Conservation (phyloP, 2,329 filamentous ascomycete species). For the Canariomyces notabilis region DNA sequence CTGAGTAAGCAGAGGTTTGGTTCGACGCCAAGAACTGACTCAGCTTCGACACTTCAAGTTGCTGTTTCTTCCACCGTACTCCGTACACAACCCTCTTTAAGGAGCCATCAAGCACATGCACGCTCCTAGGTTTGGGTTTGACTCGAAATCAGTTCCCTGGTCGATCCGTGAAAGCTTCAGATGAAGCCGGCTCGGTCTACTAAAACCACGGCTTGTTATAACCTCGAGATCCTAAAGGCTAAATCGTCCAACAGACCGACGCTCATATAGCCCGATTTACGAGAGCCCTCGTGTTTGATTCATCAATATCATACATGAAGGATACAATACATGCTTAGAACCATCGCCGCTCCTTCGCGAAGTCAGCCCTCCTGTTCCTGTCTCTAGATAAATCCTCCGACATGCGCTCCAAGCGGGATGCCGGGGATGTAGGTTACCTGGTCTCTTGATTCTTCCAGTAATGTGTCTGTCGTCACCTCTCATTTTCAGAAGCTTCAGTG, state of each 20-base stretch:
- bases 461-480: background rate
- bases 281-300: too few species aligned
- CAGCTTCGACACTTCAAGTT: conserved; percentile 2
- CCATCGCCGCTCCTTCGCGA: background rate
- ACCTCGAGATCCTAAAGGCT: too few species aligned
- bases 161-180: too few species aligned
- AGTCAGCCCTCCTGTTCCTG: background rate
- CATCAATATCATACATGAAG: background rate
- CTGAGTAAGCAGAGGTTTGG: conserved; percentile 4
- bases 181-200: too few species aligned
- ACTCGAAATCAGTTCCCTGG: too few species aligned
- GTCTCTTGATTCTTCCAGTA: background rate
- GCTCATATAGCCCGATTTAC: too few species aligned
- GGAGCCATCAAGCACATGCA: too few species aligned
- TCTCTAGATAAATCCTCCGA: background rate
- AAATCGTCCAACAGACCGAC: too few species aligned
- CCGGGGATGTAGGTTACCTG: background rate
- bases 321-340: background rate
- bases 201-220: too few species aligned
- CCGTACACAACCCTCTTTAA: too few species aligned
- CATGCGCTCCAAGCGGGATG: background rate
- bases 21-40: background rate
- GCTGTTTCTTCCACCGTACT: too few species aligned
- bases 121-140: too few species aligned
- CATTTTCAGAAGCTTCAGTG: conserved; percentile 17